Evolutionary conservation across 768 basidiomycete species (phyloP).

Genomic region (Boletales sp.): DNA sequence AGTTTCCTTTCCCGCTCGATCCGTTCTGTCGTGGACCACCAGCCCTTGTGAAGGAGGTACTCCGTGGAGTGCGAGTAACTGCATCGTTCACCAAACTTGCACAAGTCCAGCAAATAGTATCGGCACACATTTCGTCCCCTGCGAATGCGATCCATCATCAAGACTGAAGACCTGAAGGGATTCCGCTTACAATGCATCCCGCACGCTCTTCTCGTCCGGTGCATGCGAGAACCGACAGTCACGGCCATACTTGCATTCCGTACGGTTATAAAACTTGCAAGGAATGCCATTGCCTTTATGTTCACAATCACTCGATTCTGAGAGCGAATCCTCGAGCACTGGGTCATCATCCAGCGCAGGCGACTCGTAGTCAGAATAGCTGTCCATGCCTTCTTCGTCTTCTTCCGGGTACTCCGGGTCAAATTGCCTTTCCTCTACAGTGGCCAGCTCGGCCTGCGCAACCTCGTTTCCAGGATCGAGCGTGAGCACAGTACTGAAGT

Average conservation of each 20-base stretch:
- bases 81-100: slow-evolving; percentile 41
- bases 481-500: slow-evolving; percentile 23
- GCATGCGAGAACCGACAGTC: slow-evolving; percentile 50
- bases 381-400: background rate
- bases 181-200: slow-evolving; percentile 48
- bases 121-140: slow-evolving; percentile 55
- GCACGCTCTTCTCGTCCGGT: slow-evolving; percentile 51
- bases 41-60: slow-evolving; percentile 42
- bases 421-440: background rate
- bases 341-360: slow-evolving; percentile 26
- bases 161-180: background rate
- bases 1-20: background rate
- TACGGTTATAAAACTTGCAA: slow-evolving; percentile 56
- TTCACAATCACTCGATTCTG: slow-evolving; percentile 53
- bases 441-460: slow-evolving; percentile 15
- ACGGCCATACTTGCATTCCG: slow-evolving; percentile 42
- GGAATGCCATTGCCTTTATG: slow-evolving; percentile 50
- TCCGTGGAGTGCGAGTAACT: slow-evolving; percentile 47
- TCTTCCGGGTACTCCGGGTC: background rate
- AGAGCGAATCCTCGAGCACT: slow-evolving; percentile 38
- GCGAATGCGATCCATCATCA: background rate
- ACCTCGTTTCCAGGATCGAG: slow-evolving; percentile 26
- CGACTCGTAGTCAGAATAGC: slow-evolving; percentile 11
- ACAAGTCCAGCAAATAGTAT: slow-evolving; percentile 37
- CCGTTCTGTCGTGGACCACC: slow-evolving; percentile 38